Evolutionary conservation across 257 asterid genomes (phyloP).

Genomic region (Nyctanthes arbortristis): DNA sequence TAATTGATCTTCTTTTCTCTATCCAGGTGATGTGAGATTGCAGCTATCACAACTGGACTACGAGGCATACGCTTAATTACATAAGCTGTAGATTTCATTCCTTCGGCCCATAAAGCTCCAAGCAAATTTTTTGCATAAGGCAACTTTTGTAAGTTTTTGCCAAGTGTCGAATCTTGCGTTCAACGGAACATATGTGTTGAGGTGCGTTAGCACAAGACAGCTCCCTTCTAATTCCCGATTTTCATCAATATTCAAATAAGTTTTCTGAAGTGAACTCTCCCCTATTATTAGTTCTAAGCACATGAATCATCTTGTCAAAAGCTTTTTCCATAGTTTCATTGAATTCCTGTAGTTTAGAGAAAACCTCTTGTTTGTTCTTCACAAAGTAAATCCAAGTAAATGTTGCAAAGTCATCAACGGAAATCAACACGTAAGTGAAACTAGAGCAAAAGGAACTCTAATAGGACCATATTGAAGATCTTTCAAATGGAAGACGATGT

Average conservation of each 20-base stretch:
- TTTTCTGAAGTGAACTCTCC: background rate
- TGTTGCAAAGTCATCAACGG: conserved; percentile 20
- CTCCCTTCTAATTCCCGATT: background rate
- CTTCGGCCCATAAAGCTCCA: background rate
- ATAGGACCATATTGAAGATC: background rate
- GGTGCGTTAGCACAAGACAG: background rate
- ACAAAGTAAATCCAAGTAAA: conserved; percentile 22
- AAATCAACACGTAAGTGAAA: conserved; percentile 5
- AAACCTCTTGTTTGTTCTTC: conserved; percentile 13
- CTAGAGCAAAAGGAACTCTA: conserved; percentile 8
- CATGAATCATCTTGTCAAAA: no score
- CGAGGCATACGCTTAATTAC: conserved; percentile 8
- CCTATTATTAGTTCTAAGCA: no score
- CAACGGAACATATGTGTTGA: background rate
- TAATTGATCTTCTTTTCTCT: no score
- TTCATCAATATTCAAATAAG: background rate
- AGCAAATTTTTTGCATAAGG: background rate
- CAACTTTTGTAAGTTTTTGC: background rate
- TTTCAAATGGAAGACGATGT: conserved; percentile 9
- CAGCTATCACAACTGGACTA: no score
- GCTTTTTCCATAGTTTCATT: no score
- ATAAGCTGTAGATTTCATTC: background rate
- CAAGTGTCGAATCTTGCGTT: background rate
- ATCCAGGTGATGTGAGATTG: no score
- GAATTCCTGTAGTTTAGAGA: background rate